These are phyloP conservation scores for Gardenia jasminoides DNA, from an alignment of 257 asterid species.

Conservation along the genomic window DNA sequence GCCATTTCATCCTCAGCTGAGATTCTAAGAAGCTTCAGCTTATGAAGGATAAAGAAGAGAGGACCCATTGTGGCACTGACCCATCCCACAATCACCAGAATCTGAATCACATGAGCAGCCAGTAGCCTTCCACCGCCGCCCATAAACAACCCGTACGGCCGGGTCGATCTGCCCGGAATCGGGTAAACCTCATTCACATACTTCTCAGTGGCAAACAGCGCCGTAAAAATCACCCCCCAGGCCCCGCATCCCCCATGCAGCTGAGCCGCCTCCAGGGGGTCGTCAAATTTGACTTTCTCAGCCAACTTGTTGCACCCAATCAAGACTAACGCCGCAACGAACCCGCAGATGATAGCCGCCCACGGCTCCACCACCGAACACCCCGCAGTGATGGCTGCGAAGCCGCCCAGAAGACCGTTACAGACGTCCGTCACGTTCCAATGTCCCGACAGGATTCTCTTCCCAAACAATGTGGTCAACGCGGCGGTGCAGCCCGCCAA, in stretches of 20 bases:
- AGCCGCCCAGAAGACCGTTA: constrained; percentile 84
- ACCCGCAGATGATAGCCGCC: constrained; percentile 88
- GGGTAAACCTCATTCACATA: constrained; percentile 72
- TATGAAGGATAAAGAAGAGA: constrained; percentile 47
- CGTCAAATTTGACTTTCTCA: constrained; percentile 60
- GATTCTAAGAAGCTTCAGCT: constrained; percentile 63
- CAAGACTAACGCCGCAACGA: constrained; percentile 76
- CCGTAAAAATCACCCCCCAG: constrained; percentile 84
- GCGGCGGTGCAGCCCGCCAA: constrained; percentile 94
- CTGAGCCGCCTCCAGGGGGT: constrained; percentile 93
- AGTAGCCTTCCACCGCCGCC: constrained; percentile 78
- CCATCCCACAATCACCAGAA: constrained; percentile 77
- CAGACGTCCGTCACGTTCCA: constrained; percentile 94
- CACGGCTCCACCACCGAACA: constrained; percentile 97
- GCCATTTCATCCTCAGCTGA: constrained; percentile 80
- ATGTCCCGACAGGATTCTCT: constrained; percentile 70
- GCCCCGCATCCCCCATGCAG: constrained; percentile 90
- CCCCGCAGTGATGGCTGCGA: constrained; percentile 87
- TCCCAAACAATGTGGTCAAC: constrained; percentile 70
- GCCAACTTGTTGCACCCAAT: constrained; percentile 77
- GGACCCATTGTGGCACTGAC: constrained; percentile 91
- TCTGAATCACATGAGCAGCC: constrained; percentile 74
- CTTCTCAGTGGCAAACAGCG: constrained; percentile 56
- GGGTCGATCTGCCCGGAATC: constrained; percentile 34
- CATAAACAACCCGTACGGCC: constrained; percentile 86